Base-by-base conservation (phyloP, 2,329 filamentous ascomycete species). In the Pyricularia sp. region DNA sequence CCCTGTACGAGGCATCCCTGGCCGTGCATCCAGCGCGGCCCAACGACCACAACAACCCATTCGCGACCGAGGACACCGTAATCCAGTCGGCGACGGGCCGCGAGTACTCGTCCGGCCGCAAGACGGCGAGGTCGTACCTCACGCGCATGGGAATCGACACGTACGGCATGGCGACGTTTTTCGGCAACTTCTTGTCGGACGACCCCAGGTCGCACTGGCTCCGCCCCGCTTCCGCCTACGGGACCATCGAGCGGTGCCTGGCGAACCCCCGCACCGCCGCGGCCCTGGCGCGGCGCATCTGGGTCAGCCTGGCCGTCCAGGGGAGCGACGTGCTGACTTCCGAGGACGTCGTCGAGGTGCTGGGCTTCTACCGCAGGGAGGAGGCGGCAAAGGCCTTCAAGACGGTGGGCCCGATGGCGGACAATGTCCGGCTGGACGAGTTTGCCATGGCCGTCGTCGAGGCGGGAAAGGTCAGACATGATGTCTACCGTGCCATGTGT, bases 331-430 rank as follows among this genome's bases (percentile, higher is more conserved):
- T 62, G 7, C 65, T 73, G 16, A 68, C 66, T 5, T 65, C 65
- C 2, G 65, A 69, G 19, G 70, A 73, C 64, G 70, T 73, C 16
- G 68, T 67, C 60, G 71, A 73, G 59, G 70, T 73, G 9, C 66
- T 73, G 12, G 71, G 71, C 0, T 69, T 70, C 0, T 70, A 70
- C 65, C 65, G 69, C 1, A 68, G 68, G 53, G 68, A 68, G 4
- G 70, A 72, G 40, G 71, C 71, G 10, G 31, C 67, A 3, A 30
- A 2, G 1, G 67, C 69, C 8, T 63, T 64, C 19, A 69, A 84
- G 82, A 84, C 82, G 64, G 78, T 84, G 40, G 75, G 77, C 60
- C 76, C 78, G 70, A 69, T 69, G 63, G 68, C 66, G 28, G 71
- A 70, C 55, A 70, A 73, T 53, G 69, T 73, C 30, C 68, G 66